Evolutionary conservation across 805 yeast species (phyloP).

Genomic region (Osmozyma mogii): DNA sequence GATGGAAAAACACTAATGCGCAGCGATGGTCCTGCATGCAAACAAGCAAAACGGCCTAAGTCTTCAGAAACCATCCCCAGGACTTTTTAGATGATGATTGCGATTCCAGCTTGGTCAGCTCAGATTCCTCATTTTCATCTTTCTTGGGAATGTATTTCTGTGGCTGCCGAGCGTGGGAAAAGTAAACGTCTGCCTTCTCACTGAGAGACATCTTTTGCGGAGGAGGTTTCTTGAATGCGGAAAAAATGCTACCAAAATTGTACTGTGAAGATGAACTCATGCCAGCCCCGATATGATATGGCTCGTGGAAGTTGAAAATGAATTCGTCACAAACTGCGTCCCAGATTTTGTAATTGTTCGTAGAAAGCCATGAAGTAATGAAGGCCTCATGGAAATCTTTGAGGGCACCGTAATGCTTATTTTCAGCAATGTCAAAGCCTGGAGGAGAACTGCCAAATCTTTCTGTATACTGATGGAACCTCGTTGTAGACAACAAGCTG

Average conservation of each 20-base stretch:
- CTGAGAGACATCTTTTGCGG: conserved; percentile 2
- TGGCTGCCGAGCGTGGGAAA: conserved; percentile 11
- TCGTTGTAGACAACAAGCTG: conserved; percentile 64
- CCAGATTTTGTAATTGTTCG: conserved; percentile 35
- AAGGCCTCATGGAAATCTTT: conserved; percentile 25
- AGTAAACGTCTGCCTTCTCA: conserved; percentile 9
- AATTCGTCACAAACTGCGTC: conserved; percentile 34
- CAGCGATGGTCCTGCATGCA: too few species aligned
- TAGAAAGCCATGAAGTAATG: conserved; percentile 23
- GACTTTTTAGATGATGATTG: too few species aligned
- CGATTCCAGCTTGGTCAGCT: neutral
- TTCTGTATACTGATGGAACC: conserved; percentile 54
- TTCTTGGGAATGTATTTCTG: conserved; percentile 10
- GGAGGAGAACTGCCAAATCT: conserved; percentile 33
- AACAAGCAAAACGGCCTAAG: too few species aligned
- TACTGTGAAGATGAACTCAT: conserved; percentile 9
- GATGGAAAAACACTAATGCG: too few species aligned
- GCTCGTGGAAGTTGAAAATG: conserved; percentile 35
- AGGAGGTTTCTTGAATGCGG: conserved; percentile 10
- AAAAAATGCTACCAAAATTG: conserved; percentile 10
- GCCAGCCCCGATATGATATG: conserved; percentile 27
- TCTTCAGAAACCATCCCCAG: neutral
- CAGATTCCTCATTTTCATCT: neutral
- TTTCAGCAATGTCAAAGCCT: conserved; percentile 24
- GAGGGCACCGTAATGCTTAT: conserved; percentile 20